phyloP scores from a whole-genome alignment of 164 flowering plant species.

The Stephania yunnanensis region DNA sequence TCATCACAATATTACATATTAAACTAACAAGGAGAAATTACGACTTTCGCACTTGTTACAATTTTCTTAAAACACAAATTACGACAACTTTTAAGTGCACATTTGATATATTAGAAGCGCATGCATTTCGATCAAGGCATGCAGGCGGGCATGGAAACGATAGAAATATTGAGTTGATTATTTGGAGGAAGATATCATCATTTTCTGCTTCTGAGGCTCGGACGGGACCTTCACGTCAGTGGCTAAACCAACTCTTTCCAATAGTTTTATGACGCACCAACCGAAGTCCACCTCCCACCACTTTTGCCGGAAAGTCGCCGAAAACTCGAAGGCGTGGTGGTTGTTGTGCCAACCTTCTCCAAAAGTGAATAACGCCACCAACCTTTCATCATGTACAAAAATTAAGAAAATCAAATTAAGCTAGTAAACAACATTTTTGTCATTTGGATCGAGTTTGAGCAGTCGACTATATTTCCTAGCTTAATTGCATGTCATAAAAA shows the following conservation, averaged over 20 bases:
- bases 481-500: too few relatives aligned
- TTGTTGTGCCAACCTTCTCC: slow-evolving; percentile 97
- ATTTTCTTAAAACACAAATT: too few relatives aligned
- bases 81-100: too few relatives aligned
- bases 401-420: neutral
- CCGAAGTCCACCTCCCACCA: slow-evolving; percentile 90
- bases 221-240: slow-evolving; percentile 67
- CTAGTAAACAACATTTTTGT: neutral
- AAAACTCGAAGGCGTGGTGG: slow-evolving; percentile 81
- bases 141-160: too few relatives aligned
- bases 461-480: neutral
- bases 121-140: too few relatives aligned
- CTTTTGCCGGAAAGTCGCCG: slow-evolving; percentile 72
- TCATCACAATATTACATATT: too few relatives aligned
- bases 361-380: slow-evolving; percentile 71
- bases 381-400: slow-evolving; percentile 30
- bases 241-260: slow-evolving; percentile 62
- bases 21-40: too few relatives aligned
- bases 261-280: slow-evolving; percentile 56
- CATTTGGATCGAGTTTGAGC: neutral
- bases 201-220: slow-evolving; percentile 41
- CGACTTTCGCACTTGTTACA: too few relatives aligned
- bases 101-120: too few relatives aligned
- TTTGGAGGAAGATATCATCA: slow-evolving; percentile 5
- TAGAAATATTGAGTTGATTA: too few relatives aligned